phyloP scores from a whole-genome alignment of 148 eudicot genomes.

The Rhododendron henanense region DNA sequence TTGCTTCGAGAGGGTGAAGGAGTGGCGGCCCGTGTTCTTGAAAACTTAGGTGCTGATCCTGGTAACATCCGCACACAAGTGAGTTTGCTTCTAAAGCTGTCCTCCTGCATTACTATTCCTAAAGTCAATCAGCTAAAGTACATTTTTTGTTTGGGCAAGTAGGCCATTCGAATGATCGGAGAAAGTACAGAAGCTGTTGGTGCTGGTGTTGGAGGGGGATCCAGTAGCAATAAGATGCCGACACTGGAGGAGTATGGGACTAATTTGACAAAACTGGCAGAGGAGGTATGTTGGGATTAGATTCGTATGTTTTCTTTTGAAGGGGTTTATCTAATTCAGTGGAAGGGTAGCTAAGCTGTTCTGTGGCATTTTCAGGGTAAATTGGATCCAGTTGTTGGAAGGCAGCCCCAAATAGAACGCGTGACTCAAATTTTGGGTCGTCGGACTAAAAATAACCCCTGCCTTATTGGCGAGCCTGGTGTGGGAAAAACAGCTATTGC shows the following conservation, averaged over 20 bases:
- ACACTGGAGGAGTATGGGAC: constrained; percentile 95
- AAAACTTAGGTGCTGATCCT: constrained; percentile 89
- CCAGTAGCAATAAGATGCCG: constrained; percentile 81
- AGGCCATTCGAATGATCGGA: constrained; percentile 94
- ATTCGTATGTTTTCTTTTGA: neutral
- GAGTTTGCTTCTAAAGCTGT: constrained; percentile 2
- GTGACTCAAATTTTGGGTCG: constrained; percentile 92
- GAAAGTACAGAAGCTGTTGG: constrained; percentile 85
- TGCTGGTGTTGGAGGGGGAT: constrained; percentile 86
- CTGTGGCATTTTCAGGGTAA: constrained; percentile 55
- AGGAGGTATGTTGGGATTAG: constrained; percentile 57
- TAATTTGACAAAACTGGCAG: constrained; percentile 87
- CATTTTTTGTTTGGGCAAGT: constrained; percentile 10
- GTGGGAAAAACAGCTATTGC: constrained; percentile 97
- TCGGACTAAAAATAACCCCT: constrained; percentile 87
- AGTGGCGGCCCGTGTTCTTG: constrained; percentile 92
- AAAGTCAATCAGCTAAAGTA: neutral
- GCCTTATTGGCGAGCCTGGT: constrained; percentile 97
- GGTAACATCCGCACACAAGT: constrained; percentile 88
- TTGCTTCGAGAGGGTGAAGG: constrained; percentile 98
- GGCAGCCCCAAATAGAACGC: constrained; percentile 82
- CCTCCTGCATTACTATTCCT: neutral
- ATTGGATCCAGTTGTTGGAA: constrained; percentile 96
- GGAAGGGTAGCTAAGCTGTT: neutral
- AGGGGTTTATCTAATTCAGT: neutral